A percentile compares a stretch with the other conserved stretches of the same genome.
Conservation (phyloP, 2,329 filamentous ascomycete genomes). For the Colletotrichum orchidophilum region DNA sequence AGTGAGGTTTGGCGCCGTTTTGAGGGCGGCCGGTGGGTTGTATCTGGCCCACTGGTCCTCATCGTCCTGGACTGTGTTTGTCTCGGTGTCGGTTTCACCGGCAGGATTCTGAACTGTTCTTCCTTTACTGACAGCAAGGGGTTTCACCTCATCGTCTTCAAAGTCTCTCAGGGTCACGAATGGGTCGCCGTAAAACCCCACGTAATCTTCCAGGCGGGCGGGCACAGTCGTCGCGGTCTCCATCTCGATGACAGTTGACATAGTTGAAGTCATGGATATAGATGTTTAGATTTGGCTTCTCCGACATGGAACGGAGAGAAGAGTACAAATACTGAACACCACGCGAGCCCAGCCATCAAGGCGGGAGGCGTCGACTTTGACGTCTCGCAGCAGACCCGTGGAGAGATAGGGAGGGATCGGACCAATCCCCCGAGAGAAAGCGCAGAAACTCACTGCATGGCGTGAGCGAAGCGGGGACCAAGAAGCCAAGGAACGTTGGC, state of each 20-base stretch:
- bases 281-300: not conserved
- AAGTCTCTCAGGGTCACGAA: constrained; percentile 38
- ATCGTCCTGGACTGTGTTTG: constrained; percentile 37
- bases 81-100: constrained; percentile 27
- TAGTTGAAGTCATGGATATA: not conserved
- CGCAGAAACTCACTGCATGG: not conserved
- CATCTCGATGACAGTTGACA: constrained; percentile 2
- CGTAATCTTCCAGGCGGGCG: constrained; percentile 38
- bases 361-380: not conserved
- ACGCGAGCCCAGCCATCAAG: not conserved
- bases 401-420: not conserved
- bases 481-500: not conserved
- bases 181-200: constrained; percentile 42
- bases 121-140: constrained; percentile 20
- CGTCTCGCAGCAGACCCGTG: not conserved
- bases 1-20: constrained; percentile 46
- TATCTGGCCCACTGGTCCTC: constrained; percentile 56
- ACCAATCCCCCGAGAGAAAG: not conserved
- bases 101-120: constrained; percentile 28
- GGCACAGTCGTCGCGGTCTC: not conserved
- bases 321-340: not conserved
- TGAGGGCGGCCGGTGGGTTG: constrained; percentile 55
- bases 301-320: not conserved
- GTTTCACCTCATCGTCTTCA: not conserved
- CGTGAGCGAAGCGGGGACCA: not conserved